Evolutionary conservation across 768 basidiomycete species (phyloP).

Genomic region (Lactarius deliciosus): DNA sequence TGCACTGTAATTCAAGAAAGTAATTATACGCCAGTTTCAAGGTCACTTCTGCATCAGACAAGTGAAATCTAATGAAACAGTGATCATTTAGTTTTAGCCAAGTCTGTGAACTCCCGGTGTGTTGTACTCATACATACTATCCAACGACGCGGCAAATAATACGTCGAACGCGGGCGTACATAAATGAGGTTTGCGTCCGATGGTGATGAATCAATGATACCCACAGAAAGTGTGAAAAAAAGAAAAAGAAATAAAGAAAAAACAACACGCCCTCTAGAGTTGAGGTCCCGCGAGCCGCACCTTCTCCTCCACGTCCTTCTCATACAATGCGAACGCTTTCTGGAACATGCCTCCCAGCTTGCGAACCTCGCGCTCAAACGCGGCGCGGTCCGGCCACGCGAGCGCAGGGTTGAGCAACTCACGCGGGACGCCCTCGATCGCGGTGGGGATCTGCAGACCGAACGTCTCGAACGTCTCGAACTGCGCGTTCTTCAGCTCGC

Average conservation of each 20-base stretch:
- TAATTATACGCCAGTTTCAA: too few species aligned
- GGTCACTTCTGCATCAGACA: too few species aligned
- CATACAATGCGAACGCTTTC: conserved; percentile 91
- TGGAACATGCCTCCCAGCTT: conserved; percentile 93
- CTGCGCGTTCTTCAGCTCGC: conserved; percentile 82
- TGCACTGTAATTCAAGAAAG: too few species aligned
- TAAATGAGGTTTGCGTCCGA: not conserved
- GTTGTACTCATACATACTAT: conserved; percentile 15
- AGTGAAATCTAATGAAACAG: conserved; percentile 51
- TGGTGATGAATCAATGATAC: conserved; percentile 1
- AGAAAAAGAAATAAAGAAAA: conserved; percentile 2
- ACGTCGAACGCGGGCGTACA: not conserved
- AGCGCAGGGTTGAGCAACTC: conserved; percentile 86
- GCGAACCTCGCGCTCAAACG: conserved; percentile 83
- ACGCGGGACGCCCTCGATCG: conserved; percentile 81
- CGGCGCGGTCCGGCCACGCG: conserved; percentile 88
- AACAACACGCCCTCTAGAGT: conserved; percentile 22
- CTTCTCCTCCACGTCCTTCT: conserved; percentile 77
- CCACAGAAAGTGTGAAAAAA: not conserved
- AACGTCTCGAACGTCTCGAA: conserved; percentile 85
- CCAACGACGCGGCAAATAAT: conserved; percentile 7
- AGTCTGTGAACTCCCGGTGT: not conserved
- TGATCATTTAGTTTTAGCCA: not conserved
- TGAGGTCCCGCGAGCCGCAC: conserved; percentile 81
- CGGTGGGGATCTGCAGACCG: conserved; percentile 80